Base-by-base conservation (phyloP, 2,329 filamentous ascomycete genomes). In the Xylaria sp. region DNA sequence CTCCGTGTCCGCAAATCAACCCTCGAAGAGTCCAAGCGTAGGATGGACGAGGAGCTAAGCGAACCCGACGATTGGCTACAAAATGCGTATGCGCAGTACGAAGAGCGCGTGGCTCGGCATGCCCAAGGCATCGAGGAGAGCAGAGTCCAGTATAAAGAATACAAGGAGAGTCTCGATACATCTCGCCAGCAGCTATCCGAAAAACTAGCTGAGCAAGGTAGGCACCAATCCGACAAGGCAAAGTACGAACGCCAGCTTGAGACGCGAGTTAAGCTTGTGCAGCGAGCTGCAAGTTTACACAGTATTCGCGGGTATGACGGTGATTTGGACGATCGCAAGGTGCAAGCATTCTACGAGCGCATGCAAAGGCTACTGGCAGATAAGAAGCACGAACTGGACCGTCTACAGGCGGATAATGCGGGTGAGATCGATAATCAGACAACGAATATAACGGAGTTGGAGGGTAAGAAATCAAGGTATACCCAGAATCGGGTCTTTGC, bases 231-330 rank as follows among this genome's bases (percentile, higher is more conserved):
- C 2, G 90, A 97, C 72, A 93, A 94, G 77, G 89, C 91, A 64
- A 91, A 90, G 70, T 92, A 95, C 72, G 92, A 97, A 72, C 86
- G 90, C 3, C 91, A 97, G 67, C 74, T 97, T 3, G 81, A 86
- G 68, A 81, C 85, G 44, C 90, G 94, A 38, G 83, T 89, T 70
- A 82, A 85, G 9, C 84, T 96, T 74, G 87, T 97, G 57, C 92
- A 88, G 66, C 88, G 93, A 59, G 87, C 91, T 37, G 92, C 94
- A 15, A 83, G 86, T 46, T 83, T 82, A 25, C 91, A 97, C 75
- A 88, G 86, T 60, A 91, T 99, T 64, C 89, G 92, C 33, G 93
- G 93, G 0, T 97, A 90, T 71, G 92, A 97, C 65, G 86, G 89
- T 19, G 87, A 93, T 11, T 78, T 97, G 44, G 87, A 89, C 31